phyloP scores from a whole-genome alignment of 306 rosid genomes.

The Glycine latifolia region DNA sequence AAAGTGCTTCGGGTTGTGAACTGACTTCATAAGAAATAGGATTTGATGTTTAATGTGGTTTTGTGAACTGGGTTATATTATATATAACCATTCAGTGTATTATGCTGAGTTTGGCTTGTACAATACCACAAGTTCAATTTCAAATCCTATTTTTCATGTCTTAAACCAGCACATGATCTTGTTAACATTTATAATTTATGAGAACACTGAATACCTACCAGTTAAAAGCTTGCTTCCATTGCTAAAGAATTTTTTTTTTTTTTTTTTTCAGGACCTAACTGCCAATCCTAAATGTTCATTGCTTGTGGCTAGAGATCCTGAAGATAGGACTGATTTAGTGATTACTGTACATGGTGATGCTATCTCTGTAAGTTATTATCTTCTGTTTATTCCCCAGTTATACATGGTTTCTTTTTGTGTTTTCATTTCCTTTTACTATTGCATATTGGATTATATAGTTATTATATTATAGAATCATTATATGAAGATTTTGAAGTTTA shows the following conservation, averaged over 20 bases:
- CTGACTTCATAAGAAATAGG: slow-evolving; percentile 21
- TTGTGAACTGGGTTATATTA: slow-evolving; percentile 1
- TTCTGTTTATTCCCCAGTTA: slow-evolving; percentile 38
- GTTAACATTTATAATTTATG: slow-evolving; percentile 29
- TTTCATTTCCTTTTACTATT: slow-evolving; percentile 32
- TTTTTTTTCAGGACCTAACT: slow-evolving; percentile 64
- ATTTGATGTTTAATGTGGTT: slow-evolving; percentile 24
- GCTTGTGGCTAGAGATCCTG: slow-evolving; percentile 91
- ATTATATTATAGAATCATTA: slow-evolving; percentile 28
- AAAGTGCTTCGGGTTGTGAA: slow-evolving; percentile 31
- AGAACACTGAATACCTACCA: background rate
- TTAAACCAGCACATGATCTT: slow-evolving; percentile 16
- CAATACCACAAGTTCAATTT: slow-evolving; percentile 9
- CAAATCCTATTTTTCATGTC: slow-evolving; percentile 17
- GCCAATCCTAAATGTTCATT: slow-evolving; percentile 84
- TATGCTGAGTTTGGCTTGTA: slow-evolving; percentile 20
- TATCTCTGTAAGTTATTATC: slow-evolving; percentile 66
- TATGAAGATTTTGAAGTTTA: slow-evolving; percentile 35
- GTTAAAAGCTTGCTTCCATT: slow-evolving; percentile 40
- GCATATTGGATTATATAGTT: slow-evolving; percentile 25
- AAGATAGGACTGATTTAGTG: slow-evolving; percentile 89
- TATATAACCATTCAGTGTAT: slow-evolving; percentile 21
- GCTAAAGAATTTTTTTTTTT: slow-evolving; percentile 34
- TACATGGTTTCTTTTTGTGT: background rate
- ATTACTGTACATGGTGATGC: slow-evolving; percentile 92